Percentiles rank a stretch among this genome's conserved stretches.
Evolutionary conservation across 106 monocot genomes (phyloP).

Genomic region (Dioscorea zingiberensis): DNA sequence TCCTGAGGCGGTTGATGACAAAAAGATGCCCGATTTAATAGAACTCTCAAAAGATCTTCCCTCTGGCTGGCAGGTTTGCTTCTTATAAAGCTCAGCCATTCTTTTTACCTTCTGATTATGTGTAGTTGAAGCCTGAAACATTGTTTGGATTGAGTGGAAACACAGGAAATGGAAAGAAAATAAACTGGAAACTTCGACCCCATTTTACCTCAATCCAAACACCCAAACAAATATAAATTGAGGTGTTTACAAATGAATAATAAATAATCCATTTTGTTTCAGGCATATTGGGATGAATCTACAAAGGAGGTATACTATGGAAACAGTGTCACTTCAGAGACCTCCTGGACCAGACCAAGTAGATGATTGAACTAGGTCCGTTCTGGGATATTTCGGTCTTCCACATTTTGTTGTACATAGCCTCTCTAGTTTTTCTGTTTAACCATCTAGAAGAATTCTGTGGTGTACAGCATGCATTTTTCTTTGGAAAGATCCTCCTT

Average conservation of each 20-base stretch:
- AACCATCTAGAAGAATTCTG: too few species aligned
- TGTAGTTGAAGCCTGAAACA: background rate
- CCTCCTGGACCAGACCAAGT: constrained; percentile 68
- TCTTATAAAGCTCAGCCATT: background rate
- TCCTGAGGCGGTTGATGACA: constrained; percentile 27
- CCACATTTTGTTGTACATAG: background rate
- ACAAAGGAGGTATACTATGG: constrained; percentile 81
- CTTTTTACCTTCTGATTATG: background rate
- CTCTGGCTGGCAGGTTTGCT: constrained; percentile 84
- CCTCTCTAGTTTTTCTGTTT: background rate
- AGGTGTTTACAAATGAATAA: background rate
- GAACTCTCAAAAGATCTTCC: constrained; percentile 82
- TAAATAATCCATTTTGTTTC: constrained; percentile 8
- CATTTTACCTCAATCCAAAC: background rate
- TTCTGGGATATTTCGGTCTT: background rate
- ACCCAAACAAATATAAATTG: background rate
- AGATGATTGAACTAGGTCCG: constrained; percentile 10
- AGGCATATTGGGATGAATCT: constrained; percentile 97
- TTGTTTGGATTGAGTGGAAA: background rate
- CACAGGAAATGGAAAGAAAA: background rate
- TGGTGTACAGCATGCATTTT: too few species aligned
- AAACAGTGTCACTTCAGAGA: constrained; percentile 68
- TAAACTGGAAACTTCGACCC: background rate
- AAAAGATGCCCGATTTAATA: constrained; percentile 57
- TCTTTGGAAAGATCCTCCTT: too few species aligned